Evolutionary conservation across 1,284 basidiomycete species (phyloP), one percentile per base, ranked within the genome.

Genomic region (Chalciporus sp.): DNA sequence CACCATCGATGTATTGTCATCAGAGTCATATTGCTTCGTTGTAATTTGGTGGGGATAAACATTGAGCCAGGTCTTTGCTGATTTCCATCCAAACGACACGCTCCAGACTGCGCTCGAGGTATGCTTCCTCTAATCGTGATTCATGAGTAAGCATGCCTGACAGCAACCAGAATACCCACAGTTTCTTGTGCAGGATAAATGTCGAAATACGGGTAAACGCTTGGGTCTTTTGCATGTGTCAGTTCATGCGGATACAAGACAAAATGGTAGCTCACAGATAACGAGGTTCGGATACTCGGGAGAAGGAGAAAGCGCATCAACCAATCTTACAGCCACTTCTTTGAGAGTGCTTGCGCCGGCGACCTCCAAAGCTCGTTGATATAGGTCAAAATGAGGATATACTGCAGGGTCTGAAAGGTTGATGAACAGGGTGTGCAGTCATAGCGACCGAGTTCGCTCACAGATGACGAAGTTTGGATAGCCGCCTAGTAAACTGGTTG

Each of bases 201-300:
- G 45, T 79, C 74, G 29, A 81, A 69, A 61, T 71, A 56, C 43
- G 81, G 79, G 60, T 82, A 81, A 11, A 70, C 70, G 14, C 68
- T 54, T 5, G 69, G 67, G 58, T 78, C 79, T 78, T 50, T 23
- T 19, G 12, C 17, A 20, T 17, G 37, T 29, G 20, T 70, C 43
- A 70, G 47, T 9, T 17, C 35, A 23, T 9, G 28, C 33, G 12
- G 20, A 6, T 16, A 27, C 33, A 27, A 17, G 12, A 46, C 5
- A 26, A 28, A 4, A 7, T 37, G 12, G 5, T 27, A 51, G 57
- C 74, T 60, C 51, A 76, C 74, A 75, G 51, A 73, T 68, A 19
- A 53, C 60, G 42, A 74, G 49, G 42, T 60, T 62, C n/a, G 75
- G 74, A 57, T 77, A 76, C 28, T 53, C 50, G 12, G 51, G 41